These are phyloP conservation scores for Yarrowia sp. DNA, from an alignment of 805 yeast species.

Conservation along the genomic window DNA sequence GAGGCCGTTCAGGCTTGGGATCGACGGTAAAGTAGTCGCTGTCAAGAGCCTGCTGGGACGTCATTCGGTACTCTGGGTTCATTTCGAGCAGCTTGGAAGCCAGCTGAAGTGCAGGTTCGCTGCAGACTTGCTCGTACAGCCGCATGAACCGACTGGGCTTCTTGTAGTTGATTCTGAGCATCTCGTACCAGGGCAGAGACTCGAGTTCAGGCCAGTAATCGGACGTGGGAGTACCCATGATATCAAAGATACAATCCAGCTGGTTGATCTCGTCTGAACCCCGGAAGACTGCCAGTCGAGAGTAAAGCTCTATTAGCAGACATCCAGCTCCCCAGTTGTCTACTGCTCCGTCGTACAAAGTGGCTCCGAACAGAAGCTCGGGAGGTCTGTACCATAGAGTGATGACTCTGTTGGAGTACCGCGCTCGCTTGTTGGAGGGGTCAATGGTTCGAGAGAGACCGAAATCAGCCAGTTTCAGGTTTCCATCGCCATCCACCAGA, in stretches of 20 bases:
- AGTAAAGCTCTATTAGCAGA: constrained; percentile 79
- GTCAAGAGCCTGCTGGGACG: constrained; percentile 71
- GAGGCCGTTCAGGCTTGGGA: constrained; percentile 68
- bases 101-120: constrained; percentile 61
- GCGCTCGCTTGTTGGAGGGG: constrained; percentile 57
- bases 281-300: constrained; percentile 77
- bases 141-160: constrained; percentile 52
- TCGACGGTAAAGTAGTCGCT: constrained; percentile 75
- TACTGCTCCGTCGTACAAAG: constrained; percentile 87
- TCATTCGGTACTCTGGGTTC: constrained; percentile 71
- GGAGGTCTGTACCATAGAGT: constrained; percentile 99
- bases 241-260: constrained; percentile 71
- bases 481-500: constrained; percentile 73
- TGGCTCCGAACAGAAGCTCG: constrained; percentile 86
- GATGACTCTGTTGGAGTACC: constrained; percentile 93
- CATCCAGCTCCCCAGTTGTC: constrained; percentile 99
- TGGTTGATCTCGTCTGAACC: constrained; percentile 91
- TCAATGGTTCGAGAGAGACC: constrained; percentile 73
- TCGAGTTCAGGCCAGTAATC: constrained; percentile 81
- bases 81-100: constrained; percentile 68
- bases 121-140: constrained; percentile 55
- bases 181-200: constrained; percentile 89
- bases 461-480: constrained; percentile 90
- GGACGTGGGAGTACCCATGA: constrained; percentile 85
- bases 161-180: constrained; percentile 66